Conservation (phyloP, 495 filamentous ascomycete species). For the Barbatosphaeria neglecta region DNA sequence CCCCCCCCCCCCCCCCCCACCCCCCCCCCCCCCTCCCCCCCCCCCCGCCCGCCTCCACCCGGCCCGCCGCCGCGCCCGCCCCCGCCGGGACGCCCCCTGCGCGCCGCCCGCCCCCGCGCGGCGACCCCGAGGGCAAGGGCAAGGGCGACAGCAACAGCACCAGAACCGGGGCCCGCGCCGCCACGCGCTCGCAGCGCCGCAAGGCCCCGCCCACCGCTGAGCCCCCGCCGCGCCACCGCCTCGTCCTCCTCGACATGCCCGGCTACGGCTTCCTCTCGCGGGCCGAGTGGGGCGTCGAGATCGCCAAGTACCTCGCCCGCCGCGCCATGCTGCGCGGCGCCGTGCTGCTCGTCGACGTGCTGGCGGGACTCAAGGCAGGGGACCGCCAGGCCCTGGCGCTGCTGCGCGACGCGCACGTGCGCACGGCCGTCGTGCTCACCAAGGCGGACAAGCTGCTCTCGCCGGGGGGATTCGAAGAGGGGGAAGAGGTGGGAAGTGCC, state of each 20-base stretch:
- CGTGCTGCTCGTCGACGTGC: constrained; percentile 72
- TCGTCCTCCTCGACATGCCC: constrained; percentile 80
- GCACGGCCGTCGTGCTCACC: constrained; percentile 69
- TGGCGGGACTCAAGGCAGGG: constrained; percentile 64
- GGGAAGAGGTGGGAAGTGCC: too few species aligned
- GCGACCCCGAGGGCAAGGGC: constrained; percentile 1
- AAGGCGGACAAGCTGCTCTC: constrained; percentile 56
- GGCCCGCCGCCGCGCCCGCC: too few species aligned
- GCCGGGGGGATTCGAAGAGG: background rate
- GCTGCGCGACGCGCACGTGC: constrained; percentile 50
- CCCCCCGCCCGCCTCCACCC: too few species aligned
- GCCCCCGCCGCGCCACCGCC: constrained; percentile 37
- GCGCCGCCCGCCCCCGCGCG: constrained; percentile 30
- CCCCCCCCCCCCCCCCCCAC: too few species aligned
- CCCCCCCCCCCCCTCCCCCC: too few species aligned
- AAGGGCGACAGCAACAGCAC: constrained; percentile 4
- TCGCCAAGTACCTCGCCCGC: constrained; percentile 67
- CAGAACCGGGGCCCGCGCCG: constrained; percentile 9
- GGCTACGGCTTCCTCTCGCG: constrained; percentile 77
- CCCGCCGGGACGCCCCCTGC: too few species aligned
- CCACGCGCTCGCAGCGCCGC: background rate
- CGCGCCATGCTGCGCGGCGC: constrained; percentile 68
- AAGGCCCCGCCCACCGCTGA: constrained; percentile 31
- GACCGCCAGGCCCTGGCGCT: constrained; percentile 56
- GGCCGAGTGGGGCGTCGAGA: constrained; percentile 72